phyloP scores from a whole-genome alignment of 257 asterid species.

The Penstemon barbatus region DNA sequence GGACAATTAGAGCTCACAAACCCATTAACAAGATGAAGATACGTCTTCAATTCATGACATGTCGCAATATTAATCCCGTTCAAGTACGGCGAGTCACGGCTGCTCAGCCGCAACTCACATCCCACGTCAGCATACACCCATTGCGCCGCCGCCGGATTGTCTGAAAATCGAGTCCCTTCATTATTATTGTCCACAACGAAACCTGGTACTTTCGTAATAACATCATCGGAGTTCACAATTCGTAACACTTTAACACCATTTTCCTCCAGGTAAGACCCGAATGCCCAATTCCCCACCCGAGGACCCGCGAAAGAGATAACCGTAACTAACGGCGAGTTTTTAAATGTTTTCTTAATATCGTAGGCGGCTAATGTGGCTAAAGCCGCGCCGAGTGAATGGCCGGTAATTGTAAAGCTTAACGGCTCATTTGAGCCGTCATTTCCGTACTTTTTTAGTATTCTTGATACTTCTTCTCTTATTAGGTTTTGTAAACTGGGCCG shows the following conservation, averaged over 20 bases:
- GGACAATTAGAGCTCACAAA: conserved; percentile 84
- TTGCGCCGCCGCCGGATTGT: conserved; percentile 33
- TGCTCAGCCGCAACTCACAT: conserved; percentile 85
- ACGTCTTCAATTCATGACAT: conserved; percentile 85
- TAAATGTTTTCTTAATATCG: conserved; percentile 62
- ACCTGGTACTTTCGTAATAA: conserved; percentile 80
- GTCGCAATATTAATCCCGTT: conserved; percentile 51
- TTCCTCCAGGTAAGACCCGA: conserved; percentile 57
- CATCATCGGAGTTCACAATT: conserved; percentile 83
- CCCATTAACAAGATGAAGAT: conserved; percentile 69
- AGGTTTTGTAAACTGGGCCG: conserved; percentile 53
- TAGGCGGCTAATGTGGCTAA: conserved; percentile 83
- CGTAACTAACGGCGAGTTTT: conserved; percentile 54
- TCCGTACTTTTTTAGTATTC: conserved; percentile 47
- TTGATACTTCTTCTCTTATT: conserved; percentile 50
- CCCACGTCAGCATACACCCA: conserved; percentile 97
- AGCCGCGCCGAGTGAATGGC: conserved; percentile 96
- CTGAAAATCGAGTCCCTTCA: neutral
- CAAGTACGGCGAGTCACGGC: conserved; percentile 63
- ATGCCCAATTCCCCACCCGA: conserved; percentile 78
- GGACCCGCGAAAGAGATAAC: conserved; percentile 96
- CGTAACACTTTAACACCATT: conserved; percentile 77
- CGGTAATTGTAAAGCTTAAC: conserved; percentile 79
- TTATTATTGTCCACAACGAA: conserved; percentile 56
- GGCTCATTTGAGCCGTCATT: conserved; percentile 36